Conservation (phyloP, 495 filamentous ascomycete genomes). For the Penicillium desertorum region DNA sequence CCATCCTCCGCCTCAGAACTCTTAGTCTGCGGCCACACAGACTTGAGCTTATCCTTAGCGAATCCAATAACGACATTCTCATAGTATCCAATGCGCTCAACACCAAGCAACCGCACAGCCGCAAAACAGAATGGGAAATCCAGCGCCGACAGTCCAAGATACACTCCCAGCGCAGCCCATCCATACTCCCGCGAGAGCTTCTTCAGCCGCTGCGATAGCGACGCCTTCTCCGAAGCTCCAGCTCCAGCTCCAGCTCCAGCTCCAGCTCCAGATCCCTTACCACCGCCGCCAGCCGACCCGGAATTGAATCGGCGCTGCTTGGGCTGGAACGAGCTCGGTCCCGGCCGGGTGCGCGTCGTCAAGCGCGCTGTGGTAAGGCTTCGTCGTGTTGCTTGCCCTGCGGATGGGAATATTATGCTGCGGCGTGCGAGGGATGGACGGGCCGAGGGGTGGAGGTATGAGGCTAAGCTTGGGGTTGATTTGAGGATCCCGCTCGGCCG, state of each 20-base stretch:
- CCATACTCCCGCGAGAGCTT: slow-evolving; percentile 93
- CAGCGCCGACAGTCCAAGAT: slow-evolving; percentile 74
- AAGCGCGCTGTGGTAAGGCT: slow-evolving; percentile 2
- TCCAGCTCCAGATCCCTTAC: background rate
- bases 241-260: slow-evolving; percentile 7
- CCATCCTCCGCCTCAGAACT: slow-evolving; percentile 17
- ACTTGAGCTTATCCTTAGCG: slow-evolving; percentile 31
- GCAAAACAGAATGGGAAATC: slow-evolving; percentile 97
- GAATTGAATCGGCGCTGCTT: slow-evolving; percentile 33
- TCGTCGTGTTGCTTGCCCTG: slow-evolving; percentile 10
- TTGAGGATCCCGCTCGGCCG: slow-evolving; percentile 20
- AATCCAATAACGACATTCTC: slow-evolving; percentile 49
- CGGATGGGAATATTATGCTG: slow-evolving; percentile 1
- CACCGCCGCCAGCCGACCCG: slow-evolving; percentile 14
- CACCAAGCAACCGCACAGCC: slow-evolving; percentile 76
- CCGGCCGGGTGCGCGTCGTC: slow-evolving; percentile 6
- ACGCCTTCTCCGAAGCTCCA: slow-evolving; percentile 39
- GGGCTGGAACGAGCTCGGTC: slow-evolving; percentile 10
- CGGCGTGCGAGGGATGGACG: slow-evolving; percentile 3
- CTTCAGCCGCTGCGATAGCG: slow-evolving; percentile 68
- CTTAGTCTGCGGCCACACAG: slow-evolving; percentile 30
- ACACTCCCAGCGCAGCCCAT: slow-evolving; percentile 90
- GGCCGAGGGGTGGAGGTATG: slow-evolving; percentile 5
- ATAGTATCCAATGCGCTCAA: slow-evolving; percentile 73
- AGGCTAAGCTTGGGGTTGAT: background rate